Conservation (phyloP, 2,329 filamentous ascomycete species). For the Apiospora koreana region DNA sequence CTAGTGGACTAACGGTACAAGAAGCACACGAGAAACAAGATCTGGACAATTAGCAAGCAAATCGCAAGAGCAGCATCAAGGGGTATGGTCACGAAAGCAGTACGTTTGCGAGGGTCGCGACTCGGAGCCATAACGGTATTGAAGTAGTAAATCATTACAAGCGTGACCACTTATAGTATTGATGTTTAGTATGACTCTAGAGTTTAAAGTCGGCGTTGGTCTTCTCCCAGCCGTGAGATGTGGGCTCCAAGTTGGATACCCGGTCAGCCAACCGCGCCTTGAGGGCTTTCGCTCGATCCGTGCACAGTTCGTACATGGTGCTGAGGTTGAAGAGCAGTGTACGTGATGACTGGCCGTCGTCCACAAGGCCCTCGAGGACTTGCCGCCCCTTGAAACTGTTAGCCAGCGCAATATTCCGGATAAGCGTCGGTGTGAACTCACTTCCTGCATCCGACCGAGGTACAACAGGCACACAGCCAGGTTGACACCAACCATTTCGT, state of each 20-base stretch:
- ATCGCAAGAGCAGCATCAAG: no score
- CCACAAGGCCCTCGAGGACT: conserved; percentile 67
- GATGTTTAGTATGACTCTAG: conserved; percentile 34
- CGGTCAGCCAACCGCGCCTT: conserved; percentile 74
- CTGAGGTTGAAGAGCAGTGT: conserved; percentile 86
- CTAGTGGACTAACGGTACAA: not conserved
- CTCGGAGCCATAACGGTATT: not conserved
- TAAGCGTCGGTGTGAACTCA: conserved; percentile 36
- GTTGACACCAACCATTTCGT: conserved; percentile 79
- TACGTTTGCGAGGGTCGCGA: not conserved
- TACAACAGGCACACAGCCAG: conserved; percentile 84
- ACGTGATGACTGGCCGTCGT: conserved; percentile 67
- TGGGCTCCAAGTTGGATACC: conserved; percentile 61
- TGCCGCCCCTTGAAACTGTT: conserved; percentile 55
- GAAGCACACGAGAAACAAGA: no score
- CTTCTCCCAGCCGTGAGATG: conserved; percentile 67
- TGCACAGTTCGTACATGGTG: conserved; percentile 90
- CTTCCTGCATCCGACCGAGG: conserved; percentile 72
- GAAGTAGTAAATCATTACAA: not conserved
- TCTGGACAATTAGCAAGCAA: not conserved
- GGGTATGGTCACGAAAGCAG: not conserved
- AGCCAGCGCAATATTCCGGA: conserved; percentile 17
- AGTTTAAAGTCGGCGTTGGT: conserved; percentile 76
- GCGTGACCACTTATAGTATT: conserved; percentile 17
- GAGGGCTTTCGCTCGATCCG: conserved; percentile 68